Evolutionary conservation across 2,329 filamentous ascomycete species (phyloP).

Genomic region (Cryoendolithus antarcticus): DNA sequence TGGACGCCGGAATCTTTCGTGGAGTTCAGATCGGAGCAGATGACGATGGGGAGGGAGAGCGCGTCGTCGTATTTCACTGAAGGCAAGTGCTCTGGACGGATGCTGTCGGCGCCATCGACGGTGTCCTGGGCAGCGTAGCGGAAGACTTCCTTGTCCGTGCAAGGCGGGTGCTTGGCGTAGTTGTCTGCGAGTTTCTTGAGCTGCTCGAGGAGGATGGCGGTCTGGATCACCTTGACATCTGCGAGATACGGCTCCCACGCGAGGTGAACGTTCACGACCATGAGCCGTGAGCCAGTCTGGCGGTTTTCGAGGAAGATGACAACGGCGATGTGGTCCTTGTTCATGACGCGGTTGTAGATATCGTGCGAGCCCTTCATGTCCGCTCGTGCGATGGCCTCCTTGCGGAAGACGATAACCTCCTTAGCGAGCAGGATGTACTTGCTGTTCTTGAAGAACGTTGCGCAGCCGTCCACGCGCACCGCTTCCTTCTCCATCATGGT

Average conservation of each 20-base stretch:
- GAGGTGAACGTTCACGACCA: constrained; percentile 86
- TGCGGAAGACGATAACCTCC: constrained; percentile 82
- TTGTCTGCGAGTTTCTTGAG: constrained; percentile 76
- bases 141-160: constrained; percentile 50
- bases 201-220: constrained; percentile 87
- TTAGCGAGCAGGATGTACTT: constrained; percentile 93
- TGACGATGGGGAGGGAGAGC: constrained; percentile 76
- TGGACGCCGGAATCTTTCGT: constrained; percentile 78
- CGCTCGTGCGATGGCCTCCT: constrained; percentile 82
- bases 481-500: constrained; percentile 88
- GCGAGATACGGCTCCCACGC: constrained; percentile 86
- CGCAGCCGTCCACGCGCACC: constrained; percentile 85
- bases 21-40: constrained; percentile 96
- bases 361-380: constrained; percentile 97
- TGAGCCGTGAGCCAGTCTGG: constrained; percentile 75
- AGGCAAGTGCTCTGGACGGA: constrained; percentile 52
- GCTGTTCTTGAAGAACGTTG: constrained; percentile 89
- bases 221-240: constrained; percentile 94
- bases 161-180: constrained; percentile 66
- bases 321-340: constrained; percentile 91
- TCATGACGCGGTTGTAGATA: constrained; percentile 97
- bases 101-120: constrained; percentile 35
- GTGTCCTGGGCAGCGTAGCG: constrained; percentile 35
- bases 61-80: constrained; percentile 78
- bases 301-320: constrained; percentile 89